phyloP scores from a whole-genome alignment of 345 rosid species.

The Melaleuca alternifolia region DNA sequence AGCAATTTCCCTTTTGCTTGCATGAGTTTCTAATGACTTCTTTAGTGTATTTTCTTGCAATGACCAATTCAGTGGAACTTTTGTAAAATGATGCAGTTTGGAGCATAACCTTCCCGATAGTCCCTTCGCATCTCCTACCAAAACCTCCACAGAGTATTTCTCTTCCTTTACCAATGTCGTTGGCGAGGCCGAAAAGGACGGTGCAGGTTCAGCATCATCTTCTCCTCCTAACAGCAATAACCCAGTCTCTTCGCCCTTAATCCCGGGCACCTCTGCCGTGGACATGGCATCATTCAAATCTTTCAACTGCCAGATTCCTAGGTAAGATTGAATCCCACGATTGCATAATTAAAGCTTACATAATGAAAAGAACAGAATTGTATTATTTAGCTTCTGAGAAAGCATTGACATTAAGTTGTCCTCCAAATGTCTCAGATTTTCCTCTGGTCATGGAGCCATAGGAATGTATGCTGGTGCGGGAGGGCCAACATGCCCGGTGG shows the following conservation, averaged over 20 bases:
- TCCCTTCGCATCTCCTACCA: slow-evolving; percentile 54
- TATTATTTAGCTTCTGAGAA: neutral
- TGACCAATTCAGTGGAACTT: neutral
- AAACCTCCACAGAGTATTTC: slow-evolving; percentile 15
- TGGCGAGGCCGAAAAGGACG: slow-evolving; percentile 26
- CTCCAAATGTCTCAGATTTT: slow-evolving; percentile 27
- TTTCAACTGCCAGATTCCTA: slow-evolving; percentile 73
- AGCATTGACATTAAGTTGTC: neutral
- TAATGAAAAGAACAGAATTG: neutral
- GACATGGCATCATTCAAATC: slow-evolving; percentile 54
- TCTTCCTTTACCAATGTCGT: slow-evolving; percentile 17
- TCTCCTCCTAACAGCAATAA: slow-evolving; percentile 29
- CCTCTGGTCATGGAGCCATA: slow-evolving; percentile 47
- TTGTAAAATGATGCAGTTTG: slow-evolving; percentile 20
- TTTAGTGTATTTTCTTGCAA: neutral
- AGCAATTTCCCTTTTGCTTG: neutral
- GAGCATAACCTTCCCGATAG: slow-evolving; percentile 72
- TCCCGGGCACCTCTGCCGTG: slow-evolving; percentile 24
- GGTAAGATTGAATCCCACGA: slow-evolving; percentile 17
- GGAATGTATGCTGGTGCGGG: slow-evolving; percentile 67
- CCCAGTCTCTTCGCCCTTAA: slow-evolving; percentile 16
- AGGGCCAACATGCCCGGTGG: slow-evolving; percentile 83
- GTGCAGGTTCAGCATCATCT: slow-evolving; percentile 1
- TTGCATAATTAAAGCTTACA: neutral
- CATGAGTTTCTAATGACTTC: neutral